Evolutionary conservation across 208 protist genomes (phyloP), one percentile per base, ranked within the genome.

Genomic region (Trypanosoma brucei): DNA sequence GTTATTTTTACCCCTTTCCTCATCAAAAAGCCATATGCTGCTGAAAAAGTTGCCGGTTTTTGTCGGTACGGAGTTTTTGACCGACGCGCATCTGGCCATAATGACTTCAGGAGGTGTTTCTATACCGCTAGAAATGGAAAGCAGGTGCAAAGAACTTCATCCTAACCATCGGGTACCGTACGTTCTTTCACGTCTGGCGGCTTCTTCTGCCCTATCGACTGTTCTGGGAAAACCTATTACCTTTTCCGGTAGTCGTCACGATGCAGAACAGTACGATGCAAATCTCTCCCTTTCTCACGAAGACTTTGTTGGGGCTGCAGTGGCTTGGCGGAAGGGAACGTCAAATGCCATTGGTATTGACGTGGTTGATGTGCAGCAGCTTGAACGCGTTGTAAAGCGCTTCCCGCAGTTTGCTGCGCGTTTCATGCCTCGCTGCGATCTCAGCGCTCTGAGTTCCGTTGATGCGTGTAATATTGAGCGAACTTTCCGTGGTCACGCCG

Each of bases 101-200:
- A 2, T 30, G 13, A 55, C 57, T 30, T 13, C 54, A 2, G n/a
- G 22, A 13, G 33, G 14, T 48, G 49, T 11, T 51, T 13, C 3
- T 9, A 22, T 22, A 13, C 2, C 46, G 60, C 57, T 34, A 37
- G 54, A 62, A n/a, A 37, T 52, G 58, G 55, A 22, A 53, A 55
- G 31, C 6, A 54, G 65, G 33, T 54, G 45, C 9, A 30, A 40
- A 2, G 0, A 2, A n/a, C 55, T 83, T 31, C 76, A 83, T 57
- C 44, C 46, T n/a, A 67, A 70, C 33, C 80, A 86, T 35, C 76
- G 62, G 31, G 39, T 68, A n/a, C 80, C 81, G 0, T 84, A 76
- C 46, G 72, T 83, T 49, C 81, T 88, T 22, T 88, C 81, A 14
- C 81, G 81, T 46, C 51, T 84, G 30, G 81, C 81, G 36, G 81